Evolutionary conservation across 1,284 basidiomycete species (phyloP), one percentile per base, ranked within the genome.

Genomic region (Ustilago curta): DNA sequence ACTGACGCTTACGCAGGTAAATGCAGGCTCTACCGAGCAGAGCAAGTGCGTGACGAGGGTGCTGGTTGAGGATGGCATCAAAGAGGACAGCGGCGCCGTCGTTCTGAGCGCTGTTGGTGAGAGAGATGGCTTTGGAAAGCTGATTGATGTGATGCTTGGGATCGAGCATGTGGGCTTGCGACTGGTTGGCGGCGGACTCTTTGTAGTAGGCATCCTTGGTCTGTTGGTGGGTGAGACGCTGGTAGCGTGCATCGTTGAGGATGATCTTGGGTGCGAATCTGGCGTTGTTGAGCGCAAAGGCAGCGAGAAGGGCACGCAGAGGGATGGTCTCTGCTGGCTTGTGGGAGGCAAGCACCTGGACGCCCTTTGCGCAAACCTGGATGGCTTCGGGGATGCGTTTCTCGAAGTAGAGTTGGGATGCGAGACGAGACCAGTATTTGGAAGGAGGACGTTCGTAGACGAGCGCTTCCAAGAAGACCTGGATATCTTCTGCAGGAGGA

Each of bases 1-100:
- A 83, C 48, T 77, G 74, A 5, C 77, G 76, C 52, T 69, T 74
- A 3, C 82, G 74, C 16, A 84, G 77, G 37, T 76, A 74, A 25
- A 81, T 70, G 65, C 80, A 82, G 1, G 80, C 83, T 49, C 79
- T 80, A 40, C 81, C 83, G 29, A 84, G 72, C 5, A 82, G 64
- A 27, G 83, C 83, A 29, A 83, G 56, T 3, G 76, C 69, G 49
- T 84, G 76, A 14, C 55, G 14, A 8, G 77, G 69, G 19, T 77
- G 66, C 32, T 68, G 60, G 32, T 64, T 45, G 49, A 82, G 75
- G 49, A 81, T 66, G 52, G 51, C 66, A 43, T 81, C 79, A 31
- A 74, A 77, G 48, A 78, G 58, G 27, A 56, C 54, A 16, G 61
- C 47, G 3, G 79, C 76, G 14, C 67, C 72, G 3, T 77, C 75